Percentiles rank a stretch among this genome's conserved stretches.
Conservation (phyloP, 495 filamentous ascomycete species). For the Aspergillus indologenus region DNA sequence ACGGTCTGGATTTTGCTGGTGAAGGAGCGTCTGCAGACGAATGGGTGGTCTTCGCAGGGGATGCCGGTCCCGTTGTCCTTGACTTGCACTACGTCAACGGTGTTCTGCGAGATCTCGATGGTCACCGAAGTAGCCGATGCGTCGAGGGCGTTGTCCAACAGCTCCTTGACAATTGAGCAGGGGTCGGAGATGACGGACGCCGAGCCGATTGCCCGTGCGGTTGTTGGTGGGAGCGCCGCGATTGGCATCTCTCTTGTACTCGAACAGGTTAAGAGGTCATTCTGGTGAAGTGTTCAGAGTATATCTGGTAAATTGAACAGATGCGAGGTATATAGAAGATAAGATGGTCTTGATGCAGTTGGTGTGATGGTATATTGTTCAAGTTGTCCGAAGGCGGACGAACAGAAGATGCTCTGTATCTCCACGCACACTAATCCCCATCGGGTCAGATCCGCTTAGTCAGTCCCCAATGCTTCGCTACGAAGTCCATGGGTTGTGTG, state of each 20-base stretch:
- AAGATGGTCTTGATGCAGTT: neutral
- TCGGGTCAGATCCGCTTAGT: neutral
- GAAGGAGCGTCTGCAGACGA: constrained; percentile 65
- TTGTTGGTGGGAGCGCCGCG: constrained; percentile 60
- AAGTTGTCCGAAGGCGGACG: neutral
- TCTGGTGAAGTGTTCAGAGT: neutral
- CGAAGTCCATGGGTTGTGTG: too few relatives aligned
- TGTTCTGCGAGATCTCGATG: constrained; percentile 71
- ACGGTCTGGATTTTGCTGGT: constrained; percentile 83
- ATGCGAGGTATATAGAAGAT: neutral
- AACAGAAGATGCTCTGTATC: neutral
- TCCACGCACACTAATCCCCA: neutral
- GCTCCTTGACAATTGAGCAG: constrained; percentile 77
- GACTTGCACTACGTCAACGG: constrained; percentile 79
- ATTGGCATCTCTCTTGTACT: constrained; percentile 51
- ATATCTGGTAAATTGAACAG: neutral
- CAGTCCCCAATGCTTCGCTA: neutral
- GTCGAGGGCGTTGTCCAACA: constrained; percentile 90
- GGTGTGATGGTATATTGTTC: neutral
- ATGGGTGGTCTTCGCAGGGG: constrained; percentile 60
- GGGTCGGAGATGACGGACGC: constrained; percentile 70
- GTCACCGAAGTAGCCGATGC: constrained; percentile 70
- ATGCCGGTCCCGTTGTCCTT: constrained; percentile 91
- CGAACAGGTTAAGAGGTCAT: neutral
- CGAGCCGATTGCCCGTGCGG: constrained; percentile 67